Evolutionary conservation across 768 basidiomycete species (phyloP).

Genomic region (Pholiota conissans): DNA sequence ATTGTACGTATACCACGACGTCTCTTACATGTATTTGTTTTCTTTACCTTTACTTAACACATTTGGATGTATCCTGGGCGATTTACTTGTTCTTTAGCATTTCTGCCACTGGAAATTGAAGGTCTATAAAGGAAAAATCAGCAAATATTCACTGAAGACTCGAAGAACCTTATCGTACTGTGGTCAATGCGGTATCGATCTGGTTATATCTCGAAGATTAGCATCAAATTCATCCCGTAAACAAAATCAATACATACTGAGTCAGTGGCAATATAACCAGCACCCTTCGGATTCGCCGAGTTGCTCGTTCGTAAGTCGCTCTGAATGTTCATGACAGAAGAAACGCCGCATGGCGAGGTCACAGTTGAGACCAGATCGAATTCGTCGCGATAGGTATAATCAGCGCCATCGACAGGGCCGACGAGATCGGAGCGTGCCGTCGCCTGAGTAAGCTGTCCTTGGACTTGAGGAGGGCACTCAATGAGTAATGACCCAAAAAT

Average conservation of each 20-base stretch:
- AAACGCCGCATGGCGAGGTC: constrained; percentile 21
- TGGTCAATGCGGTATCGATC: constrained; percentile 14
- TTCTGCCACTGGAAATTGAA: constrained; percentile 23
- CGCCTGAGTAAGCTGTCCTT: constrained; percentile 19
- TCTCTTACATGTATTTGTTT: too few relatives aligned
- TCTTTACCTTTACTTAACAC: too few relatives aligned
- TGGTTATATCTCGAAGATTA: neutral
- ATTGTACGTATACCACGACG: too few relatives aligned
- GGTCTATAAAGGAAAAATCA: constrained; percentile 15
- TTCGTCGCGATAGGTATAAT: constrained; percentile 24
- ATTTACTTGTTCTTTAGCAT: constrained; percentile 7
- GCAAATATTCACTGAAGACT: too few relatives aligned
- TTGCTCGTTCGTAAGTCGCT: constrained; percentile 23
- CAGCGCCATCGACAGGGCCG: constrained; percentile 20
- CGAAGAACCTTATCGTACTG: too few relatives aligned
- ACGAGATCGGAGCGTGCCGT: constrained; percentile 22
- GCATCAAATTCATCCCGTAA: too few relatives aligned
- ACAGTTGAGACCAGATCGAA: constrained; percentile 26
- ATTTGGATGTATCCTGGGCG: too few relatives aligned
- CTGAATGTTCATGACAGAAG: constrained; percentile 22
- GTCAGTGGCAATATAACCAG: constrained; percentile 24
- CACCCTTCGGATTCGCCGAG: constrained; percentile 20
- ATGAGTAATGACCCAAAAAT: neutral
- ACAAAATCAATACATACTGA: constrained; percentile 14
- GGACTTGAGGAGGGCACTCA: constrained; percentile 19